Conservation (phyloP, 805 yeast genomes). For the Ogataea paraovalis region DNA sequence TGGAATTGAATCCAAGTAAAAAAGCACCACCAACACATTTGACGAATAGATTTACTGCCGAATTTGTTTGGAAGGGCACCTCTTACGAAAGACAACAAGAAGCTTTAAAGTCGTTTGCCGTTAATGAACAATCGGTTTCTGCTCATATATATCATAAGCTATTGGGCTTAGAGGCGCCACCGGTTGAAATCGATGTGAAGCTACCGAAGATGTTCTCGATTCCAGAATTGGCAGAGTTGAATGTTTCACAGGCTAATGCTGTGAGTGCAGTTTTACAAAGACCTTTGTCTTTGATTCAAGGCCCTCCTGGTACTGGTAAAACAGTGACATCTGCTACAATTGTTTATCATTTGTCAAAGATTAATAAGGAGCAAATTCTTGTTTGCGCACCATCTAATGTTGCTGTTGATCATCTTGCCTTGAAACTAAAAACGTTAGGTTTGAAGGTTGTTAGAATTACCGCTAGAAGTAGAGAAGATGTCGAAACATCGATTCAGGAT, state of each 20-base stretch:
- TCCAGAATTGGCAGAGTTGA: constrained; percentile 65
- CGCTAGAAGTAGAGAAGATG: constrained; percentile 78
- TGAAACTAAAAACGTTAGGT: constrained; percentile 65
- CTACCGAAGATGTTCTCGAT: constrained; percentile 61
- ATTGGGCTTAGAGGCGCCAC: constrained; percentile 73
- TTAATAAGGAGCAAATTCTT: constrained; percentile 60
- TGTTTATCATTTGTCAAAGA: constrained; percentile 65
- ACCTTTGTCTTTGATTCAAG: constrained; percentile 82
- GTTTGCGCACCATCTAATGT: constrained; percentile 96
- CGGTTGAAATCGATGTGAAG: constrained; percentile 55
- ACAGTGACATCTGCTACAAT: constrained; percentile 91
- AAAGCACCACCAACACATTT: constrained; percentile 54
- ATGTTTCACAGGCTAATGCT: constrained; percentile 76
- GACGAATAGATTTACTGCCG: constrained; percentile 70
- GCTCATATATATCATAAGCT: constrained; percentile 72
- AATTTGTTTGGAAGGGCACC: constrained; percentile 85
- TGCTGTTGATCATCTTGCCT: constrained; percentile 88
- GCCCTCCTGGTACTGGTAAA: constrained; percentile 97
- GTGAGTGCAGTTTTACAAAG: constrained; percentile 62
- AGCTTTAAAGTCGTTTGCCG: constrained; percentile 70
- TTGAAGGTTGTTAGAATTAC: constrained; percentile 72
- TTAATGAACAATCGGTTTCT: constrained; percentile 62
- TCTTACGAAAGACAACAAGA: constrained; percentile 80
- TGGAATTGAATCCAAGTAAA: constrained; percentile 53
- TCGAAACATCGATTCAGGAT: constrained; percentile 58